Percentiles rank a stretch among this genome's conserved stretches.
Conservation (phyloP, 2,329 filamentous ascomycete species). For the Emmonsia crescens region DNA sequence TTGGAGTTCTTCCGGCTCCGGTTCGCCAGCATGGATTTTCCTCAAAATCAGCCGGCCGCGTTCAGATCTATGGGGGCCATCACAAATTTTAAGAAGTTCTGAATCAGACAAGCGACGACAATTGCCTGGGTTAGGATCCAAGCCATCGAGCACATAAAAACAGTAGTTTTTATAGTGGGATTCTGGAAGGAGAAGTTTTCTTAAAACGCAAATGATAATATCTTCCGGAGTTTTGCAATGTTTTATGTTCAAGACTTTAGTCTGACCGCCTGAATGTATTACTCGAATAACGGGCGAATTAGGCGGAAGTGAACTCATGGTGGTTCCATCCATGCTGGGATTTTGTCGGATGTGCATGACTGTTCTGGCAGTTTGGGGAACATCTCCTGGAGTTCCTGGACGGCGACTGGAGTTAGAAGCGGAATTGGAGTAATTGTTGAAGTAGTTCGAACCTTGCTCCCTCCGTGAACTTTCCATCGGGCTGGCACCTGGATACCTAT, state of each 20-base stretch:
- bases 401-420: slow-evolving; percentile 45
- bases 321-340: slow-evolving; percentile 73
- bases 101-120: slow-evolving; percentile 75
- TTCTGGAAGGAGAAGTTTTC: slow-evolving; percentile 79
- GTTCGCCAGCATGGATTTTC: slow-evolving; percentile 85
- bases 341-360: slow-evolving; percentile 66
- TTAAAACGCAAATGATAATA: slow-evolving; percentile 77
- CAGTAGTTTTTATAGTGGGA: slow-evolving; percentile 92
- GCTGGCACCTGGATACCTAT: slow-evolving; percentile 51
- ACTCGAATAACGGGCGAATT: slow-evolving; percentile 86
- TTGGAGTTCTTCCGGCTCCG: slow-evolving; percentile 74
- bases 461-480: slow-evolving; percentile 44
- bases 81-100: slow-evolving; percentile 84
- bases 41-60: slow-evolving; percentile 81
- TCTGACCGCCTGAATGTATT: slow-evolving; percentile 82
- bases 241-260: slow-evolving; percentile 87
- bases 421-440: slow-evolving; percentile 38
- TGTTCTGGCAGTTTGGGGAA: slow-evolving; percentile 49
- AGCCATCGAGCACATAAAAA: slow-evolving; percentile 83
- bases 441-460: slow-evolving; percentile 42
- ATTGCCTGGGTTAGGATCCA: slow-evolving; percentile 69
- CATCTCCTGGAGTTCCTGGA: slow-evolving; percentile 53
- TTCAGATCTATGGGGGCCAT: slow-evolving; percentile 73
- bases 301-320: slow-evolving; percentile 73
- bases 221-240: slow-evolving; percentile 87